Evolutionary conservation across 371 early-diverging fungal species (phyloP).

Genomic region (Apophysomyces elegans): DNA sequence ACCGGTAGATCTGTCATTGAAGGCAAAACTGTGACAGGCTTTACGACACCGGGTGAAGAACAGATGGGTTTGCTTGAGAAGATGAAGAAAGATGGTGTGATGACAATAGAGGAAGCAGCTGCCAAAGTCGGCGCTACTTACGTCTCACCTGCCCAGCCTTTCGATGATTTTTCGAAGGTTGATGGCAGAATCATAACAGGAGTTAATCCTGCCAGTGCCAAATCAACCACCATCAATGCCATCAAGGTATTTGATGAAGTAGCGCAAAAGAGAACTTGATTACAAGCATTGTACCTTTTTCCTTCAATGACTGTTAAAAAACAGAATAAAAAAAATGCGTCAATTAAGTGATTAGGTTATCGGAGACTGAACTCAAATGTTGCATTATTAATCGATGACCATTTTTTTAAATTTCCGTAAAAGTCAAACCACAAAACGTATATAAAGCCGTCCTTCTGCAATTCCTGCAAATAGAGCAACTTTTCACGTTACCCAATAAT

Average conservation of each 20-base stretch:
- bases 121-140: conserved; percentile 40
- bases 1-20: conserved; percentile 48
- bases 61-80: conserved; percentile 33
- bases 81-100: conserved; percentile 42
- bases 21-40: conserved; percentile 56
- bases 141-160: conserved; percentile 44
- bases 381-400: too few species aligned
- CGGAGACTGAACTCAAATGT: too few species aligned
- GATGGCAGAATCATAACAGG: conserved; percentile 58
- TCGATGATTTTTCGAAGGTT: conserved; percentile 41
- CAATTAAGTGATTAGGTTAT: too few species aligned
- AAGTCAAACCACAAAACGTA: not conserved
- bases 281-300: not conserved
- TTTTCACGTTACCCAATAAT: not conserved
- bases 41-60: conserved; percentile 50
- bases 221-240: conserved; percentile 52
- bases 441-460: not conserved
- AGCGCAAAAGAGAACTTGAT: not conserved
- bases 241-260: conserved; percentile 40
- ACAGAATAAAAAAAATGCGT: not conserved
- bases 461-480: too few species aligned
- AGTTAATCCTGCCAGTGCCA: conserved; percentile 57
- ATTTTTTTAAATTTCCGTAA: too few species aligned
- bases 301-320: too few species aligned
- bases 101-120: conserved; percentile 44